Evolutionary conservation across 345 rosid species (phyloP), one percentile per base, ranked within the genome.

Genomic region (Citrus trifoliata): DNA sequence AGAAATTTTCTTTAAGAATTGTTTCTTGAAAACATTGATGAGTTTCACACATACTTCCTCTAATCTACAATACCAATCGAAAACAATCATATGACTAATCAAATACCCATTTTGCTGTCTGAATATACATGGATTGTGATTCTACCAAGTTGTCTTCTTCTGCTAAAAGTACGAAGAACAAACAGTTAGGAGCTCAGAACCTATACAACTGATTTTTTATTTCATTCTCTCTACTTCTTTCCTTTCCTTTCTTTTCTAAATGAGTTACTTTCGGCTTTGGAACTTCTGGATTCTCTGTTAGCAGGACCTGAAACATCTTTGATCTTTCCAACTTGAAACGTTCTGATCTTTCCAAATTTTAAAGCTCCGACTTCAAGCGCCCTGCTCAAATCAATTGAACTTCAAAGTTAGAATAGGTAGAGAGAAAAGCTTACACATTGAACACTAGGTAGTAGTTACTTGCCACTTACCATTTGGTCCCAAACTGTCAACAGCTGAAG

Each of bases 281-380:
- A 83, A 53, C 58, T 69, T 76, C 76, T 33, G 37, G 71, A 72
- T 63, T 70, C 80, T 78, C 74, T 70, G 86, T 84, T 80, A 74
- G 83, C 58, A 80, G 75, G 61, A 76, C 79, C 51, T 10, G 14
- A 10, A 42, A 42, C 48, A 3, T 42, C 48, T 42, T n/a, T 42
- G 14, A 42, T 10, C 48, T 42, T 42, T 42, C 46, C 3, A 3
- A 40, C 46, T 40, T 28, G 21, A 60, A 38, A 56, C 59, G 61
- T 73, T 69, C 74, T 38, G 22, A 68, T 21, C 75, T 58, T 55
- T 79, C 67, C 80, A 53, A 35, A 61, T 75, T 55, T 87, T 83
- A 91, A 38, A 87, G 90, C 90, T 90, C 91, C n/a, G 92, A 84
- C 85, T 93, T 94, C 86, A 91, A 78, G 70, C 87, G 87, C 73